Percentiles rank a stretch among this genome's conserved stretches.
phyloP scores from a whole-genome alignment of 1,284 basidiomycete species.

The Wallemia mellicola region DNA sequence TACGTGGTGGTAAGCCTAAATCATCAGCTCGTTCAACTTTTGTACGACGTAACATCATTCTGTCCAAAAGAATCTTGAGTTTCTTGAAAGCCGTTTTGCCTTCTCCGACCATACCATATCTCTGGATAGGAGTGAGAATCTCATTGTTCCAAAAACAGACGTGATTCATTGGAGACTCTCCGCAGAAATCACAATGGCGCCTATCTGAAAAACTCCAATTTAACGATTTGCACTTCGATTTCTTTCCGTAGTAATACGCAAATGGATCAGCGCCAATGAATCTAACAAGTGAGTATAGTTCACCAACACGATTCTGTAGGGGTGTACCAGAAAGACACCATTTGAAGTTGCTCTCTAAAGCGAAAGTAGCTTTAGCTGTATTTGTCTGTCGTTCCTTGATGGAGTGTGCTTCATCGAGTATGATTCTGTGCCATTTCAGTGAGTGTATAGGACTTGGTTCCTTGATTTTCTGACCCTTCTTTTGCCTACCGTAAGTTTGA shows the following conservation, averaged over 20 bases:
- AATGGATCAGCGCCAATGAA: constrained; percentile 79
- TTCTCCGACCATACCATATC: constrained; percentile 33
- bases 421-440: constrained; percentile 56
- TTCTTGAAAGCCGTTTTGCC: constrained; percentile 66
- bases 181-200: constrained; percentile 59
- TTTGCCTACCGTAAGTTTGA: constrained; percentile 70
- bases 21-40: constrained; percentile 87
- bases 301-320: constrained; percentile 68
- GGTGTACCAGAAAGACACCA: constrained; percentile 56
- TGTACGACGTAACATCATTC: constrained; percentile 58
- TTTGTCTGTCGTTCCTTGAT: constrained; percentile 55
- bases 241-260: constrained; percentile 67
- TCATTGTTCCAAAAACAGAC: constrained; percentile 45
- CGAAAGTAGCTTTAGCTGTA: constrained; percentile 85
- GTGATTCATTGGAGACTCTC: constrained; percentile 82
- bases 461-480: constrained; percentile 54
- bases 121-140: constrained; percentile 78
- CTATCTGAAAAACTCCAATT: constrained; percentile 73
- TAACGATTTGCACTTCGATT: constrained; percentile 47
- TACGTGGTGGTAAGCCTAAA: constrained; percentile 81
- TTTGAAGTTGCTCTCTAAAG: constrained; percentile 43
- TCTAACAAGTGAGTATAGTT: constrained; percentile 78
- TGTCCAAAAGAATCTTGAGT: constrained; percentile 54
- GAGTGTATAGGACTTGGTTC: constrained; percentile 63
- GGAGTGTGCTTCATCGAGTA: constrained; percentile 90